phyloP scores from a whole-genome alignment of 164 flowering plant species.

The Cinnamomum chago region DNA sequence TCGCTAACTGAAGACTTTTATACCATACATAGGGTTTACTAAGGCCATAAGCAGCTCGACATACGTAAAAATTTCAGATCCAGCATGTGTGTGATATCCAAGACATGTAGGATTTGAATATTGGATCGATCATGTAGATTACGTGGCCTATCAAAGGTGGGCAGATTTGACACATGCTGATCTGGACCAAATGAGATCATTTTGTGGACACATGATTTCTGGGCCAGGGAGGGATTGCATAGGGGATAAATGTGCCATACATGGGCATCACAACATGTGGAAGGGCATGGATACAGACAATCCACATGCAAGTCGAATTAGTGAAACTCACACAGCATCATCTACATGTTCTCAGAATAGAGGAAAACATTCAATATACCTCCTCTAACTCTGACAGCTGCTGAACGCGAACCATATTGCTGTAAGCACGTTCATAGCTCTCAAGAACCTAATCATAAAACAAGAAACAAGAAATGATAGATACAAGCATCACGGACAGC shows the following conservation, averaged over 20 bases:
- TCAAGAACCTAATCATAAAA: constrained; percentile 63
- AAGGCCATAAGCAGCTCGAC: neutral
- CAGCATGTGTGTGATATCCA: neutral
- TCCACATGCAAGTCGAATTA: no score
- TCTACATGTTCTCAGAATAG: neutral
- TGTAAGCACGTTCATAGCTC: constrained; percentile 98
- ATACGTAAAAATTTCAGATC: neutral
- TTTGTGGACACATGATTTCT: no score
- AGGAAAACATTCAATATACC: constrained; percentile 33
- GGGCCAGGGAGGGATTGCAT: no score
- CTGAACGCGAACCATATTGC: constrained; percentile 98
- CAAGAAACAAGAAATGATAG: neutral
- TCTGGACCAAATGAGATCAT: no score
- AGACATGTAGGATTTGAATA: neutral
- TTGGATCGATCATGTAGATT: neutral
- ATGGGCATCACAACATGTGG: no score
- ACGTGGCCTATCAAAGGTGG: neutral
- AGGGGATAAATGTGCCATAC: no score
- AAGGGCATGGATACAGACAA: no score
- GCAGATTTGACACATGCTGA: no score
- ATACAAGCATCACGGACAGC: no score
- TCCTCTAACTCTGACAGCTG: constrained; percentile 97
- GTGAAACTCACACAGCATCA: no score
- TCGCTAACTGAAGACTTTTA: neutral
- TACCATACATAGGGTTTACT: neutral